Conservation (phyloP, 441 rosid species). For the Sinapis alba region DNA sequence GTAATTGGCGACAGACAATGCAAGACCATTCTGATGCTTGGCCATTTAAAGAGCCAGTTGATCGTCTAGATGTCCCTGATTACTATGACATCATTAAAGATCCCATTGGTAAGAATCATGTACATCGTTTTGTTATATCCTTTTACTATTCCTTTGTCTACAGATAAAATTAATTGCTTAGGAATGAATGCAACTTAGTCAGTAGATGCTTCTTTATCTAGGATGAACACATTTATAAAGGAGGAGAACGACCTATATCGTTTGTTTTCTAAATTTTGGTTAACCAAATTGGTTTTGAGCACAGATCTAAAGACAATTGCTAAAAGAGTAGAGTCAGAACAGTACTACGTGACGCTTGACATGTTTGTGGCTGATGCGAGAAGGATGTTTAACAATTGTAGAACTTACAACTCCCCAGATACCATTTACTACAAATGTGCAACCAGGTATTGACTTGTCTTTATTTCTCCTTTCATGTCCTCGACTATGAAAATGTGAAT, state of each 20-base stretch:
- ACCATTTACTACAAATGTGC: constrained; percentile 92
- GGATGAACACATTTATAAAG: neutral
- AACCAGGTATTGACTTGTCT: constrained; percentile 53
- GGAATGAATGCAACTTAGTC: neutral
- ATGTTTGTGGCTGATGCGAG: constrained; percentile 95
- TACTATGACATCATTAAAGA: constrained; percentile 97
- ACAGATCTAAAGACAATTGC: constrained; percentile 92
- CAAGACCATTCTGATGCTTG: constrained; percentile 95
- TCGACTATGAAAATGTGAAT: neutral
- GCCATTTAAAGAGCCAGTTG: constrained; percentile 99
- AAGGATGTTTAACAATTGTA: constrained; percentile 92
- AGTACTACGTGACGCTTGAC: constrained; percentile 90
- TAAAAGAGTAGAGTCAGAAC: constrained; percentile 92
- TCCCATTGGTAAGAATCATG: constrained; percentile 81
- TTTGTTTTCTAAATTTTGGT: neutral
- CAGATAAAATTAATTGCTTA: neutral
- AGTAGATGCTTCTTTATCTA: neutral
- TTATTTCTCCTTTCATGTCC: neutral
- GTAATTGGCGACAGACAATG: constrained; percentile 66
- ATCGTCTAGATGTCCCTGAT: constrained; percentile 96
- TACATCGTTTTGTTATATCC: neutral
- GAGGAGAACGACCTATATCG: neutral
- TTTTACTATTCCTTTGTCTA: neutral
- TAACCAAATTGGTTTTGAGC: neutral
- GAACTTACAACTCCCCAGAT: constrained; percentile 87